Base-by-base conservation (phyloP, 2,329 filamentous ascomycete species). In the Claviceps quebecensis region DNA sequence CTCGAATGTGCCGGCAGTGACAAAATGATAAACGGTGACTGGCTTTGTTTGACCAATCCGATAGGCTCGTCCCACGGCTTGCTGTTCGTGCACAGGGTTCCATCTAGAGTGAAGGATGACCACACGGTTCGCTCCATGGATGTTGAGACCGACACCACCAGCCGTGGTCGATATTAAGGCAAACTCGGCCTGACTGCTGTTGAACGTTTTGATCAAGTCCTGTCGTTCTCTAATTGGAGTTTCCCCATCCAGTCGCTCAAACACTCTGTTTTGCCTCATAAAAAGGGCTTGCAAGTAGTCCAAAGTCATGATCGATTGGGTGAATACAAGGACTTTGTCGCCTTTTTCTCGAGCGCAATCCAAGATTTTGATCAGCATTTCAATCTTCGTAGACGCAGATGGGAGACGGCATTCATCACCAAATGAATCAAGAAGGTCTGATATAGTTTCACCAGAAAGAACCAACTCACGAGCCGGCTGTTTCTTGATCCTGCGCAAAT, bases 61-160 rank as follows among this genome's bases (percentile, higher is more conserved):
- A 65, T 93, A 95, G 0, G 87, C 84, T 50, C 90, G 78, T 2
- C 88, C 90, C 48, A 95, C 80, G 1, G 90, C 90, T 66, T 96
- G 90, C 59, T 89, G 83, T 64, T 95, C 90, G 61, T 83, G 75
- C 5, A 81, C 76, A 0, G 90, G 90, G 56, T 90, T 93, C 68
- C 83, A 95, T 54, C 76, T 74, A 60, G 85, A 87, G 63, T 96
- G 90, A 52, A 94, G 85, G 19, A 96, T 84, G 19, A 96, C 77
- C 1, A 95, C 86, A 19, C 90, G 80, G 62, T 89, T 95, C 1
- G 90, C 90, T 1, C 84, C 83, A 41, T 80, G 78, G 13, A 96
- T 84, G 54, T 96, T 96, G 48, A 95, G 72, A 0, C 90, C 90
- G 1, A 89, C 70, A 0, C 88, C 87, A 22, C 89, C 90, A 8